Evolutionary conservation across 2,329 filamentous ascomycete species (phyloP).

Genomic region (Calonectria hongkongensis): DNA sequence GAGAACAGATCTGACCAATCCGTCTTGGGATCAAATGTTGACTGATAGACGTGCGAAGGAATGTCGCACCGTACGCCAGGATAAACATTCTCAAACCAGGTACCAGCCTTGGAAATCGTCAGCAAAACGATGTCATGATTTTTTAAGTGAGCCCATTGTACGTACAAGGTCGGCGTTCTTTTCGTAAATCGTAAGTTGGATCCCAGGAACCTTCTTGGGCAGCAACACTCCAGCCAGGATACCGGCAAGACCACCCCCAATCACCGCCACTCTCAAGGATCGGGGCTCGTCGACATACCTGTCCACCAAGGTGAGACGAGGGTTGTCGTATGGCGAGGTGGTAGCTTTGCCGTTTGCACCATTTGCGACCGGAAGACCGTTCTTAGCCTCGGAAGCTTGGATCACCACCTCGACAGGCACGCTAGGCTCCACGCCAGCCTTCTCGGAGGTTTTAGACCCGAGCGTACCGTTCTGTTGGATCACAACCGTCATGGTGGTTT

Average conservation of each 20-base stretch:
- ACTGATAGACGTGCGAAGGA: constrained; percentile 82
- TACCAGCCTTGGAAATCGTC: constrained; percentile 64
- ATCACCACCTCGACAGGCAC: constrained; percentile 29
- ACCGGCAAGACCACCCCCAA: constrained; percentile 61
- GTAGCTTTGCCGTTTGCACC: constrained; percentile 43
- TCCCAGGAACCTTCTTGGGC: constrained; percentile 80
- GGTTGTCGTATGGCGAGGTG: constrained; percentile 48
- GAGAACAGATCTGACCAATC: constrained; percentile 83
- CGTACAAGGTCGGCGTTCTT: constrained; percentile 81
- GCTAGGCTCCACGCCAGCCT: constrained; percentile 33
- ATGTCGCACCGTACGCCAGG: constrained; percentile 82
- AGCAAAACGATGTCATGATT: neutral
- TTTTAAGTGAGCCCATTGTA: constrained; percentile 39
- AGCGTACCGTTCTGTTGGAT: constrained; percentile 37
- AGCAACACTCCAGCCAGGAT: constrained; percentile 78
- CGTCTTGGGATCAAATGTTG: constrained; percentile 79
- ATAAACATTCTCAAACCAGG: constrained; percentile 75
- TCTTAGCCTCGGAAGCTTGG: constrained; percentile 33
- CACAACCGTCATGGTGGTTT: constrained; percentile 39
- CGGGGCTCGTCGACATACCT: constrained; percentile 61
- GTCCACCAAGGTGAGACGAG: constrained; percentile 54
- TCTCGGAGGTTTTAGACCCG: constrained; percentile 23
- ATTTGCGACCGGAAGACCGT: constrained; percentile 31
- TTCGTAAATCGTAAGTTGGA: constrained; percentile 80
- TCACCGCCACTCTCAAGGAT: constrained; percentile 58